Base-by-base conservation (phyloP, 2,329 filamentous ascomycete genomes). In the Colletotrichum liaoningense region DNA sequence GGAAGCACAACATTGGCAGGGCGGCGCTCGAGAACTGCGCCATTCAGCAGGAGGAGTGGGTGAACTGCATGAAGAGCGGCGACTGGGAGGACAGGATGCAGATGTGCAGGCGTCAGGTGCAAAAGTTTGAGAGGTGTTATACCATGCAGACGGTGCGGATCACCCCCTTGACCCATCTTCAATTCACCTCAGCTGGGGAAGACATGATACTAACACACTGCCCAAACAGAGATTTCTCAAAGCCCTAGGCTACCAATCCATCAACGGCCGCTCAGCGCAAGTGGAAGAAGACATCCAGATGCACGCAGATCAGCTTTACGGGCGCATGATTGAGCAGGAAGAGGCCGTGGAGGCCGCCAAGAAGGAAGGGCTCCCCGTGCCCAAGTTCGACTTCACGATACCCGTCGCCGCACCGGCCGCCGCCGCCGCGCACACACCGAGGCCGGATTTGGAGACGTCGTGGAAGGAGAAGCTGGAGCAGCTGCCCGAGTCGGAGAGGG, bases 11-110 rank as follows among this genome's bases (percentile, higher is more conserved):
- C 68, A 94, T 98, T 74, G 94, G 94, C 35, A 88, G 89, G 55
- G 94, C 95, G 1, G 95, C 96, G 11, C 87, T 98, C 79, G 97
- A 99, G 85, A 99, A 98, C 82, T 99, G 97, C 83, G 93, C 95
- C 1, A 83, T 95, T 74, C 94, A 97, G 81, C 95, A 98, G 84
- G 88, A 94, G 80, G 92, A 93, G 72, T 93, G 97, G 86, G 91
- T 92, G 73, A 88, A 93, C 60, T 99, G 97, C 86, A 97, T 97
- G 87, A 89, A 89, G 78, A 87, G 88, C 67, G 95, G 95, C 33
- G 88, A 87, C 63, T 90, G 91, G 86, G 83, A 85, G 78, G 91
- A 93, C 76, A 89, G 90, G 77, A 85, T 96, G 83, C 95, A 92
- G 49, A 90, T 98, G 91, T 99, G 97, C 81, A 88, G 92, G 54